Evolutionary conservation across 2,329 filamentous ascomycete species (phyloP), one percentile per base, ranked within the genome.

Genomic region (Leptographium flavum): DNA sequence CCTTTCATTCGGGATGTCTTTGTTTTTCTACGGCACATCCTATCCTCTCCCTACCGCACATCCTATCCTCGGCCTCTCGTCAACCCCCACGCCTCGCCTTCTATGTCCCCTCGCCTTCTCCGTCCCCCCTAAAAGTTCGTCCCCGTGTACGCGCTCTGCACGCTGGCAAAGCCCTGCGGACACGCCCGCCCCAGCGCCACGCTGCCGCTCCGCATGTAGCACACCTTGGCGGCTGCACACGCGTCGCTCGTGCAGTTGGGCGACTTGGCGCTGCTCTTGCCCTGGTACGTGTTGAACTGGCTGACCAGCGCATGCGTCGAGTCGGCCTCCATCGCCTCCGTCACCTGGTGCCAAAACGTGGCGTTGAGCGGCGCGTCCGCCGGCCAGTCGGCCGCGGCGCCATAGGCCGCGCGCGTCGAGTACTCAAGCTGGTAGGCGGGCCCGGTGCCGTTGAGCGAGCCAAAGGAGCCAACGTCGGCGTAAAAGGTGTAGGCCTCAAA

Each of bases 181-280:
- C 74, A 78, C 44, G 63, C 56, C 44, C 57, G 62, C 1, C 72
- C 73, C 42, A 78, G 52, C 0, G 68, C 65, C 21, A 63, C 66
- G 53, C 69, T 76, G 3, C 71, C 74, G 57, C 66, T 70, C 32
- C 74, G 58, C 62, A 77, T 77, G 53, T 78, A 77, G 50, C 74
- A 78, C 15, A 76, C 60, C 60, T 74, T 76, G 2, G 73, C 73
- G 38, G 50, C 53, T 3, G 66, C 65, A 54, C 74, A 78, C 3
- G 55, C 62, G 4, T 51, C 54, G 50, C 63, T 67, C 1, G 50
- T 51, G 15, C 54, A 51, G 9, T 58, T 56, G 28, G 57, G 53
- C 38, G 55, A 61, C 9, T 57, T 59, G 5, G 62, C 56, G 8
- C 55, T 60, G 30, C 62, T 63, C 41, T 63, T 55, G 28, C 56